A percentile compares a stretch with the other conserved stretches of the same genome.
Evolutionary conservation across 768 basidiomycete genomes (phyloP).

Genomic region (Tulasnella sp.): DNA sequence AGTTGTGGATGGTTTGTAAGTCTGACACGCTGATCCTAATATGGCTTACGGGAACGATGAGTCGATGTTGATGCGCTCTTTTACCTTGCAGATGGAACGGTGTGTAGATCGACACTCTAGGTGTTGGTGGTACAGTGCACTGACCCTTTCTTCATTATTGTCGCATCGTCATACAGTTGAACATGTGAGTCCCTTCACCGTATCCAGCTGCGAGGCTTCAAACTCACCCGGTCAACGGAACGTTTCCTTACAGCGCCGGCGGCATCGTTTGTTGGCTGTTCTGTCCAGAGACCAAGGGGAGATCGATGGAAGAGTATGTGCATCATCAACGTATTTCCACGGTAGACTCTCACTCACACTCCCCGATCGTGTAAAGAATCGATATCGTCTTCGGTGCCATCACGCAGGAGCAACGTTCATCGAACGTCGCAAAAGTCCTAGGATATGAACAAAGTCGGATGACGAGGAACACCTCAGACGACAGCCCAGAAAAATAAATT

Average conservation of each 20-base stretch:
- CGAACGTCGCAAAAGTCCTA: neutral
- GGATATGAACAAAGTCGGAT: neutral
- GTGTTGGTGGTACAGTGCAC: too few species aligned
- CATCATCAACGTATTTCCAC: neutral
- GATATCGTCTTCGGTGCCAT: conserved; percentile 13
- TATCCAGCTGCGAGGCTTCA: neutral
- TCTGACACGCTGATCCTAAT: neutral
- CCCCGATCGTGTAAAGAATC: conserved; percentile 1
- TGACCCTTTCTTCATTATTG: neutral
- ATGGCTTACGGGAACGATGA: too few species aligned
- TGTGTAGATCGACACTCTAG: too few species aligned
- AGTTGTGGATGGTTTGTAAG: conserved; percentile 13
- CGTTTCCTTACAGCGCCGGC: neutral
- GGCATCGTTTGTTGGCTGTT: conserved; percentile 5
- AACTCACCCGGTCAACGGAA: neutral
- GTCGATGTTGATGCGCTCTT: neutral
- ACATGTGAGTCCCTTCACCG: neutral
- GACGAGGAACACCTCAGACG: too few species aligned
- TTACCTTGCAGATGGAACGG: neutral
- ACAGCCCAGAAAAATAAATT: too few species aligned
- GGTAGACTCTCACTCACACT: neutral
- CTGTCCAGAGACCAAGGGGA: conserved; percentile 13
- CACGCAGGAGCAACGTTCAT: neutral
- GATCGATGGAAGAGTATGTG: conserved; percentile 12
- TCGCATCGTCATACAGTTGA: neutral